Base-by-base conservation (phyloP, 139 green algal species). In the Coelastrella sp. region DNA sequence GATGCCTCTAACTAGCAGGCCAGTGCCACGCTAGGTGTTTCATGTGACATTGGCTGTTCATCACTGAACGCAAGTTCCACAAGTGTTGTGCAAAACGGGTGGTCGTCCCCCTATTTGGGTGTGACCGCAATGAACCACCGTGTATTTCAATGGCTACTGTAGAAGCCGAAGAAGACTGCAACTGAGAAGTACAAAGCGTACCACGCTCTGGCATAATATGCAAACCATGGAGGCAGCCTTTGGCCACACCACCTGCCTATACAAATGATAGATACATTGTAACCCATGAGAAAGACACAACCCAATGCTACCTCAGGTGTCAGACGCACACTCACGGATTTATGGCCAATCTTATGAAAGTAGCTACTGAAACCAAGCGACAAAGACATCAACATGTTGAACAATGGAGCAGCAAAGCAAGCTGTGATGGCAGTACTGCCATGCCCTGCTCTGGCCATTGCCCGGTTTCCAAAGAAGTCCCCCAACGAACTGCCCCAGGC, bases 401-500 rank as follows among this genome's bases (percentile, higher is more conserved):
- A 98, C 30, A 98, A 82, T 4, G 96, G 96, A 13, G 93, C 95
- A 25, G 95, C 96, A 83, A 96, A 98, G 89, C 96, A 98, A 2
- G 96, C 96, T 3, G 96, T 98, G 37, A 98, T 93, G 0, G 96
- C 96, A 85, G 96, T 98, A 68, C 88, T 93, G 9, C 80, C 83
- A 19, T 89, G 64, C 73, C 91, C 92, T 27, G 85, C 84, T 17
- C 85, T 89, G 6, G 96, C 96, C 90, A 98, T 95, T 43, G 93
- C 90, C 1, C 86, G 87, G 85, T 98, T 97, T 34, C 92, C 93
- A 63, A 96, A 92, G 57, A 94, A 92, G 83, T 98, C 96, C 1
- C 93, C 95, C n/a, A 98, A 85, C 1, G 88, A 94, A 89, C 96
- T 98, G 81, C 95, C 96, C 94, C 95, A 98, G 0, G 96, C 96